Conservation (phyloP, 495 filamentous ascomycete genomes). For the Evernia prunastri region DNA sequence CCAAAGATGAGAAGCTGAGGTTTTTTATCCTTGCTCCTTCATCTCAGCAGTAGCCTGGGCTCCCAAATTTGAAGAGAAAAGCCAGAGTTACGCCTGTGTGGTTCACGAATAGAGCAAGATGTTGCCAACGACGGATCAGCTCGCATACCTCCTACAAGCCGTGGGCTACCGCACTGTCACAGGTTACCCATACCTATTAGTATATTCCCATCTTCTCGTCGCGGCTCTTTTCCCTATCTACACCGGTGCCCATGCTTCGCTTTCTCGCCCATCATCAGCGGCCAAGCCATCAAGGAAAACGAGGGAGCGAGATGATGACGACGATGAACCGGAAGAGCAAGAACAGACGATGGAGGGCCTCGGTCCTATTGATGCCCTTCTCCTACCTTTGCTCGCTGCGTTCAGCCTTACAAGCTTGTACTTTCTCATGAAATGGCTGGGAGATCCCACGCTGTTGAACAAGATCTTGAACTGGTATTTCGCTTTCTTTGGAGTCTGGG, state of each 20-base stretch:
- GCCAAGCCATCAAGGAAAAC: constrained; percentile 52
- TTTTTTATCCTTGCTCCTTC: neutral
- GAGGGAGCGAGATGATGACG: constrained; percentile 36
- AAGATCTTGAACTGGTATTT: constrained; percentile 82
- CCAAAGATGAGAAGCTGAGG: neutral
- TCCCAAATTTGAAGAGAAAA: neutral
- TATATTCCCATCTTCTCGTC: constrained; percentile 59
- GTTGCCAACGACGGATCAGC: neutral
- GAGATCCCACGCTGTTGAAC: constrained; percentile 75
- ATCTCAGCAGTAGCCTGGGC: neutral
- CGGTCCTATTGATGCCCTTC: constrained; percentile 70
- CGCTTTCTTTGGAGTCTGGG: constrained; percentile 68
- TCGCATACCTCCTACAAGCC: constrained; percentile 11
- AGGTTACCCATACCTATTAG: constrained; percentile 52
- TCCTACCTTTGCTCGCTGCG: constrained; percentile 80
- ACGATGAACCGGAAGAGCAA: constrained; percentile 48
- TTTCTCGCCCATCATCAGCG: constrained; percentile 72
- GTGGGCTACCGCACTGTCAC: constrained; percentile 16
- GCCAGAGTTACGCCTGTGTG: neutral
- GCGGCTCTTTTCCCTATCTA: constrained; percentile 69
- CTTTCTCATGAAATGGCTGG: constrained; percentile 80
- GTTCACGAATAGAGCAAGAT: neutral
- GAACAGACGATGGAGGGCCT: constrained; percentile 67
- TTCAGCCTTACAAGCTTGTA: constrained; percentile 69
- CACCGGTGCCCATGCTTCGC: constrained; percentile 62